Evolutionary conservation across 129 eudicot species (phyloP).

Genomic region (Rutidosis leptorrhynchoides): DNA sequence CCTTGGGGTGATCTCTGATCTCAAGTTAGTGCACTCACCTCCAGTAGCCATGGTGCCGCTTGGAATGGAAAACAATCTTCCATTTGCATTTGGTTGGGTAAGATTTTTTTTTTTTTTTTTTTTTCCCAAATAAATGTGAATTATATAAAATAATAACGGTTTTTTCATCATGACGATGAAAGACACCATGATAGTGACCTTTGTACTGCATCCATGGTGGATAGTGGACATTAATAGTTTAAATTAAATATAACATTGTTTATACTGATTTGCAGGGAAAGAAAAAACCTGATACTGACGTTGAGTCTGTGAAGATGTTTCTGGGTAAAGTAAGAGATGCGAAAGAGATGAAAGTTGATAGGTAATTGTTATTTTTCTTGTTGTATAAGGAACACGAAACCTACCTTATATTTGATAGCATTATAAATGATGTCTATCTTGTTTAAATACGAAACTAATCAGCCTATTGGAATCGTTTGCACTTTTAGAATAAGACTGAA

Average conservation of each 20-base stretch:
- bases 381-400: too few relatives aligned
- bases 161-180: too few relatives aligned
- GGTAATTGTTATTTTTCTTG: constrained; percentile 49
- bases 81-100: constrained; percentile 98
- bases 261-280: constrained; percentile 61
- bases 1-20: constrained; percentile 82
- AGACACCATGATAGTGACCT: constrained; percentile 22
- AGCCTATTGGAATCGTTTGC: constrained; percentile 11
- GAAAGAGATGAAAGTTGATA: constrained; percentile 79
- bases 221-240: background rate
- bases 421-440: constrained; percentile 6
- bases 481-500: background rate
- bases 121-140: too few relatives aligned
- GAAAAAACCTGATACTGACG: constrained; percentile 77
- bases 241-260: constrained; percentile 12
- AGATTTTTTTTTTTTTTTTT: too few relatives aligned
- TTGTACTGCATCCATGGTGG: background rate
- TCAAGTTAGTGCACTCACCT: constrained; percentile 61
- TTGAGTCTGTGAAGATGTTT: constrained; percentile 57
- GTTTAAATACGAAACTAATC: background rate
- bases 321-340: constrained; percentile 58
- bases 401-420: too few relatives aligned
- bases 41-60: constrained; percentile 90
- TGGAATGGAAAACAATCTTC: constrained; percentile 95
- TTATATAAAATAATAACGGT: too few relatives aligned